Evolutionary conservation across 1,139 yeast species (phyloP).

Genomic region (Arxiozyma slooffiae): DNA sequence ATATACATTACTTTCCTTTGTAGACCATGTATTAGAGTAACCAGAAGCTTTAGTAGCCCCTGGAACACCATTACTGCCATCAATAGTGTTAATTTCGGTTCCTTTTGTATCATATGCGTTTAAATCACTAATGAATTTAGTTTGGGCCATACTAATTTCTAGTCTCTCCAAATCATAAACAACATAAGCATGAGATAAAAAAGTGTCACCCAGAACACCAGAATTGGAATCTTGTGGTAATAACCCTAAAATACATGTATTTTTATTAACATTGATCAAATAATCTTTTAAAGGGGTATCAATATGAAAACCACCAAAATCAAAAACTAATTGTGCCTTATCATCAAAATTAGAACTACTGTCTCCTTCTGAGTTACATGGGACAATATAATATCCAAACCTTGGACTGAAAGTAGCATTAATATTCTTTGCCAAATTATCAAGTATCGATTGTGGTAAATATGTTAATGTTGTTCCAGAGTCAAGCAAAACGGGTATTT

Average conservation of each 20-base stretch:
- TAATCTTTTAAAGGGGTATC: slow-evolving; percentile 41
- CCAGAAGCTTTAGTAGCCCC: slow-evolving; percentile 37
- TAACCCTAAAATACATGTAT: slow-evolving; percentile 35
- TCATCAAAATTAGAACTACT: slow-evolving; percentile 10
- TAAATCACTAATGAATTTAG: slow-evolving; percentile 29
- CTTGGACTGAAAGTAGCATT: slow-evolving; percentile 33
- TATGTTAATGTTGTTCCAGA: slow-evolving; percentile 42
- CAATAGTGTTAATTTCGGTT: slow-evolving; percentile 36
- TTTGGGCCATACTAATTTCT: slow-evolving; percentile 62
- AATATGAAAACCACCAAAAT: slow-evolving; percentile 46
- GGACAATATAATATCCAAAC: slow-evolving; percentile 31
- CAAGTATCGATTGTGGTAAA: slow-evolving; percentile 32
- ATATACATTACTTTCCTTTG: slow-evolving; percentile 10
- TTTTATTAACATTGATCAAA: slow-evolving; percentile 14
- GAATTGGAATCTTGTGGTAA: slow-evolving; percentile 29
- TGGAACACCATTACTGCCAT: slow-evolving; percentile 35
- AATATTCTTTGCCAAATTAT: slow-evolving; percentile 27
- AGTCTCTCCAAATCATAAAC: slow-evolving; percentile 66
- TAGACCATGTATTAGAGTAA: slow-evolving; percentile 34
- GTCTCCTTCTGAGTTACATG: slow-evolving; percentile 1
- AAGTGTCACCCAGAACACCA: slow-evolving; percentile 58
- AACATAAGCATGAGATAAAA: slow-evolving; percentile 63
- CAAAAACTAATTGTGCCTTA: slow-evolving; percentile 31
- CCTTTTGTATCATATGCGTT: slow-evolving; percentile 25
- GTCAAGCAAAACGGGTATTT: slow-evolving; percentile 38